A percentile compares a stretch with the other conserved stretches of the same genome.
Evolutionary conservation across 140 eudicot species (phyloP).

Genomic region (Anethum foeniculum): DNA sequence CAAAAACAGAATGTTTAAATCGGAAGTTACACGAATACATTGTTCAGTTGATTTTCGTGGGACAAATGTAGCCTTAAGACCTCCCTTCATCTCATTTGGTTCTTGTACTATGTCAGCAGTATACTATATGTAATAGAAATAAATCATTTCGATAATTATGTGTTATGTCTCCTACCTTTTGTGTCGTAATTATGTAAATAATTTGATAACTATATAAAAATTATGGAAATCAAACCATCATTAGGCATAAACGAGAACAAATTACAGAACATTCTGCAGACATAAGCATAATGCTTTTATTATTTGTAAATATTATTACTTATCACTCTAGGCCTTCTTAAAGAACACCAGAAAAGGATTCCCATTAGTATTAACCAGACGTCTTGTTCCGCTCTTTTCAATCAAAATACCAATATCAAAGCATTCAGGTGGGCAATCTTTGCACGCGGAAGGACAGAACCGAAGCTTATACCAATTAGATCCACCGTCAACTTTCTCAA

Average conservation of each 20-base stretch:
- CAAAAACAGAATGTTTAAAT: slow-evolving; percentile 28
- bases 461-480: slow-evolving; percentile 30
- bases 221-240: too few species aligned
- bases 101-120: slow-evolving; percentile 44
- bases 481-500: slow-evolving; percentile 20
- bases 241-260: too few species aligned
- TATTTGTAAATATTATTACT: too few species aligned
- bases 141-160: too few species aligned
- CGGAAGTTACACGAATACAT: slow-evolving; percentile 23
- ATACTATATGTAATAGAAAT: too few species aligned
- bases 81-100: slow-evolving; percentile 14
- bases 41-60: slow-evolving; percentile 26
- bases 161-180: too few species aligned
- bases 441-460: slow-evolving; percentile 41
- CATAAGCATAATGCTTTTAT: too few species aligned
- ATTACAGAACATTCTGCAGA: too few species aligned
- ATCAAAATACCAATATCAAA: slow-evolving; percentile 42
- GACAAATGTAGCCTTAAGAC: slow-evolving; percentile 28
- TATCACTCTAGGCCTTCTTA: slow-evolving; percentile 29
- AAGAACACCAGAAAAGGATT: slow-evolving; percentile 33
- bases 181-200: too few species aligned
- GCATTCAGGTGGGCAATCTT: slow-evolving; percentile 30
- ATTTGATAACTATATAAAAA: too few species aligned
- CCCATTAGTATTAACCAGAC: slow-evolving; percentile 27
- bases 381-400: slow-evolving; percentile 33